Evolutionary conservation across 192 early-diverging fungal genomes (phyloP).

Genomic region (Spizellomyces sp.): DNA sequence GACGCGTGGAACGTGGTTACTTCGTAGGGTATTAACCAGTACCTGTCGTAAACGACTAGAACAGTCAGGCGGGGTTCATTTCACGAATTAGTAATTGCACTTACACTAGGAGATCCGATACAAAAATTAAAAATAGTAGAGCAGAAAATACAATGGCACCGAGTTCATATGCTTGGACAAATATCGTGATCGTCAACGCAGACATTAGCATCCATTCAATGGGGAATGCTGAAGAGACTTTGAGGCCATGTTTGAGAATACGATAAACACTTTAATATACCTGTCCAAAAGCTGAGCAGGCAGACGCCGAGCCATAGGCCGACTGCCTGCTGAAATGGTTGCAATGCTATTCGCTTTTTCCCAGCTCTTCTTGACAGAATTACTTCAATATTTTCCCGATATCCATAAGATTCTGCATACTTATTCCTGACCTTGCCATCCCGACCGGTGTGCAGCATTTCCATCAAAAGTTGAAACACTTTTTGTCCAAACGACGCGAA

Average conservation of each 20-base stretch:
- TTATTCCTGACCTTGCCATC: no score
- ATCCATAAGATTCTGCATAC: no score
- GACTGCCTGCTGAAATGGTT: neutral
- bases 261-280: no score
- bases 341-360: neutral
- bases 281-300: conserved; percentile 40
- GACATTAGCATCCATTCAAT: conserved; percentile 51
- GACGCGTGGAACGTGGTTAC: conserved; percentile 33
- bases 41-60: no score
- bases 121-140: conserved; percentile 24
- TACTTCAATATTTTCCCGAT: no score
- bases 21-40: conserved; percentile 26
- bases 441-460: no score
- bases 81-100: no score
- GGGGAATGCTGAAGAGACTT: conserved; percentile 33
- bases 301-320: conserved; percentile 39
- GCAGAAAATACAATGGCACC: conserved; percentile 25
- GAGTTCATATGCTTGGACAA: conserved; percentile 35
- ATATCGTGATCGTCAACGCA: conserved; percentile 41
- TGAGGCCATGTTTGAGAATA: no score
- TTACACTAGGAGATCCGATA: conserved; percentile 33
- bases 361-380: no score
- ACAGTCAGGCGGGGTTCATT: no score
- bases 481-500: no score
- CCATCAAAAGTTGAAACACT: no score